Evolutionary conservation across 345 rosid species (phyloP).

Genomic region (Brassica nigra): DNA sequence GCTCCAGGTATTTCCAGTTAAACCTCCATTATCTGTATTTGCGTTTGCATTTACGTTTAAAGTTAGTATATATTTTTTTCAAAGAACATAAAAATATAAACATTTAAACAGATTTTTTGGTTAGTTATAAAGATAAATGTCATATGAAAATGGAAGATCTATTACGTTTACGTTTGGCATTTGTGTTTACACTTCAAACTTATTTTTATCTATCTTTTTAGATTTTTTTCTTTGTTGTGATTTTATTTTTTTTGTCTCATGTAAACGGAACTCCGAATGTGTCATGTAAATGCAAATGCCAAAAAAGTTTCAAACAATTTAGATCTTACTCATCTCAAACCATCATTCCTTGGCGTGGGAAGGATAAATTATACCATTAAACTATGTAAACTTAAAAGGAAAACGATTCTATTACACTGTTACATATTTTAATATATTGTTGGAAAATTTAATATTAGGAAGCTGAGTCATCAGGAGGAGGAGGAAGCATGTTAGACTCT

Average conservation of each 20-base stretch:
- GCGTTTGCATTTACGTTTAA: neutral
- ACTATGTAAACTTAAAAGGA: neutral
- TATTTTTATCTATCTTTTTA: neutral
- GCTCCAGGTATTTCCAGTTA: constrained; percentile 65
- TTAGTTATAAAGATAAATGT: constrained; percentile 7
- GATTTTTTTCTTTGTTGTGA: neutral
- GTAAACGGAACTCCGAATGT: neutral
- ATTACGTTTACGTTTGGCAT: neutral
- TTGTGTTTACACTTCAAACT: neutral
- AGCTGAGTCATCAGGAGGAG: constrained; percentile 45
- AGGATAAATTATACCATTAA: neutral
- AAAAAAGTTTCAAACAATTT: neutral
- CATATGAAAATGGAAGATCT: neutral
- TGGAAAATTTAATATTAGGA: constrained; percentile 27
- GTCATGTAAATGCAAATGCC: neutral
- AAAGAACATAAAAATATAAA: neutral
- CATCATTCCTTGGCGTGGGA: constrained; percentile 2
- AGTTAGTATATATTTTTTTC: neutral
- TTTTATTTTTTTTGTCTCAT: constrained; percentile 10
- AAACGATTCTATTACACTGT: neutral
- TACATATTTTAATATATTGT: neutral
- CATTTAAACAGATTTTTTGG: neutral
- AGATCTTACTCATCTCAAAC: neutral
- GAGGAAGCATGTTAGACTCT: constrained; percentile 42
- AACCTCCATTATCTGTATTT: neutral